Percentiles rank a stretch among this genome's conserved stretches.
Evolutionary conservation across 208 protist species (phyloP).

Genomic region (Leishmania tropica): DNA sequence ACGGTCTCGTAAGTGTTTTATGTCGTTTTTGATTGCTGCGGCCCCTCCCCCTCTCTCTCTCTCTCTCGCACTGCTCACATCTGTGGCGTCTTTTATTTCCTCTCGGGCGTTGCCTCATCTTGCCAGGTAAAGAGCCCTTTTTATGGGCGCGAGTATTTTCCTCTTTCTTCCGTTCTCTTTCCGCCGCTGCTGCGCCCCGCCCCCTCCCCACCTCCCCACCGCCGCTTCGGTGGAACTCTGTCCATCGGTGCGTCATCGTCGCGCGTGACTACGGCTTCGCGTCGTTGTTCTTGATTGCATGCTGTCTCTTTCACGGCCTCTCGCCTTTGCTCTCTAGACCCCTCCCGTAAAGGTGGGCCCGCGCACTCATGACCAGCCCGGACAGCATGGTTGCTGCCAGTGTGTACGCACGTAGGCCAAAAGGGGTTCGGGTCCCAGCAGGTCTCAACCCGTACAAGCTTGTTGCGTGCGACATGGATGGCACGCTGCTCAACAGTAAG

Average conservation of each 20-base stretch:
- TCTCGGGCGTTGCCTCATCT: too few relatives aligned
- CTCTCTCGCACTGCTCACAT: too few relatives aligned
- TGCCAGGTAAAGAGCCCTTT: too few relatives aligned
- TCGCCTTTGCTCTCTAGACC: not conserved
- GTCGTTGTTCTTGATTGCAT: not conserved
- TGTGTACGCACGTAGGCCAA: slow-evolving; percentile 18
- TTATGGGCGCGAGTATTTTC: too few relatives aligned
- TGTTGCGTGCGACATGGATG: slow-evolving; percentile 72
- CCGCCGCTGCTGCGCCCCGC: not conserved
- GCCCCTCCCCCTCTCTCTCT: too few relatives aligned
- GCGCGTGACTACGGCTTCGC: not conserved
- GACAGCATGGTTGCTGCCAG: not conserved
- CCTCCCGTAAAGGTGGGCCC: not conserved
- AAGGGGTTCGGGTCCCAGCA: slow-evolving; percentile 18
- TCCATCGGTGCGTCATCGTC: not conserved
- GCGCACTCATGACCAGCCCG: not conserved
- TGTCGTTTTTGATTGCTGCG: too few relatives aligned
- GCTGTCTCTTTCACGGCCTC: not conserved
- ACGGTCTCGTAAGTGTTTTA: too few relatives aligned
- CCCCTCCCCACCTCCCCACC: not conserved
- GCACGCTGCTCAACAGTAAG: slow-evolving; percentile 57
- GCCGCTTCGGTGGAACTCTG: not conserved
- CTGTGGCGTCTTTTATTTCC: too few relatives aligned
- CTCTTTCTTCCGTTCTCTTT: too few relatives aligned
- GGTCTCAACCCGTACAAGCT: slow-evolving; percentile 39